Evolutionary conservation across 768 basidiomycete genomes (phyloP).

Genomic region (Termitomyces sp.): DNA sequence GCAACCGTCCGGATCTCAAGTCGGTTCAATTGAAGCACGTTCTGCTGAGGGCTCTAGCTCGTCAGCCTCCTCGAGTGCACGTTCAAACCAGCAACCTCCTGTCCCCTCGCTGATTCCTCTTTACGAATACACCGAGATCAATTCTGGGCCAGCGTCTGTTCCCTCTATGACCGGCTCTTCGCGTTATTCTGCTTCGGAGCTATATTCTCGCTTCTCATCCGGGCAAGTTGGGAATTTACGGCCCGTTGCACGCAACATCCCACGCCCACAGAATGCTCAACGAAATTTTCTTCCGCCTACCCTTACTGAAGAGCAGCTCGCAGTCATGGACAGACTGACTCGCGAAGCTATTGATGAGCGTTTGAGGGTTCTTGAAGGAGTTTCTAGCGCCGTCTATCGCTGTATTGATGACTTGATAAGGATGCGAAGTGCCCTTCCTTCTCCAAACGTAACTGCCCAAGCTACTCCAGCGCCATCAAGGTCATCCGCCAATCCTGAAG

Average conservation of each 20-base stretch:
- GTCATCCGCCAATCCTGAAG: constrained; percentile 2
- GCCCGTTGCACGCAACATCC: background rate
- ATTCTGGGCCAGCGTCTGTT: background rate
- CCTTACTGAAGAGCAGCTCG: constrained; percentile 60
- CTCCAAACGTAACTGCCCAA: constrained; percentile 17
- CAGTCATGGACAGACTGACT: constrained; percentile 60
- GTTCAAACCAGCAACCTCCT: constrained; percentile 7
- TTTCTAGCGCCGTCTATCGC: constrained; percentile 67
- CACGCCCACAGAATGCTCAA: constrained; percentile 2
- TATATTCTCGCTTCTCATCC: background rate
- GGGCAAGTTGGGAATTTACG: constrained; percentile 5
- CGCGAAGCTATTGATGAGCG: constrained; percentile 85
- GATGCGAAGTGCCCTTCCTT: constrained; percentile 68
- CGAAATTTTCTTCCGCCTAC: constrained; percentile 35
- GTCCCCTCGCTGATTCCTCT: constrained; percentile 29
- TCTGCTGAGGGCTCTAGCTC: background rate
- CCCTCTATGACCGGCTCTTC: background rate
- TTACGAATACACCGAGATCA: constrained; percentile 20
- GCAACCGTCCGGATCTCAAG: background rate
- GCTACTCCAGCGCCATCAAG: background rate
- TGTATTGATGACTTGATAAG: constrained; percentile 79
- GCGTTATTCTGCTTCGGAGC: background rate
- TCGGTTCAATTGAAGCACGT: background rate
- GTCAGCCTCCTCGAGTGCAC: background rate
- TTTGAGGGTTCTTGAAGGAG: constrained; percentile 71